Evolutionary conservation across 2,329 filamentous ascomycete species (phyloP).

Genomic region (Ascocoryne sarcoides): DNA sequence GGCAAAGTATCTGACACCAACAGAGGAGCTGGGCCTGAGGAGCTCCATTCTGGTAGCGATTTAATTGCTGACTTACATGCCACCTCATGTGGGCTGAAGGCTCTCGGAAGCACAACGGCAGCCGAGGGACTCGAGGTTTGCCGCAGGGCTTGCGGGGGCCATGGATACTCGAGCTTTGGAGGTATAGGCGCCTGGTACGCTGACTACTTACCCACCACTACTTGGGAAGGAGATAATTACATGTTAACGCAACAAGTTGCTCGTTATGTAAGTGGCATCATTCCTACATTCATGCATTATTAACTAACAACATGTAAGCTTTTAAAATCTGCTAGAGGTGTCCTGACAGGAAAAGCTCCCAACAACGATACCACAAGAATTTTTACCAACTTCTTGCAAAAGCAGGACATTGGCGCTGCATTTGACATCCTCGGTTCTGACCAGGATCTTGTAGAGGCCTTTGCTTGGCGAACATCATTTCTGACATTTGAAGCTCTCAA

Average conservation of each 20-base stretch:
- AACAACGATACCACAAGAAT: constrained; percentile 62
- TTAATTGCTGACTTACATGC: constrained; percentile 67
- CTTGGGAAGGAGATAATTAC: constrained; percentile 71
- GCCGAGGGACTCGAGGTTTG: constrained; percentile 69
- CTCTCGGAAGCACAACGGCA: constrained; percentile 61
- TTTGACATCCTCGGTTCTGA: constrained; percentile 67
- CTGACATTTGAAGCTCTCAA: constrained; percentile 68
- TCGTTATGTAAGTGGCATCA: constrained; percentile 45
- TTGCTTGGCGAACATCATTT: constrained; percentile 66
- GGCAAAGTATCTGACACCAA: constrained; percentile 32
- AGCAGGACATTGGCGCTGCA: constrained; percentile 61
- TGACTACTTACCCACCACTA: constrained; percentile 66
- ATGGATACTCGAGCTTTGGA: constrained; percentile 66
- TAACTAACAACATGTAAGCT: constrained; percentile 34
- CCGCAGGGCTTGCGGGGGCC: constrained; percentile 67
- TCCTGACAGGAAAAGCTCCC: constrained; percentile 54
- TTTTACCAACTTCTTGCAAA: constrained; percentile 53
- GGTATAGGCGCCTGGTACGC: constrained; percentile 70
- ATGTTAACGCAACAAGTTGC: constrained; percentile 76
- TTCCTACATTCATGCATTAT: background rate
- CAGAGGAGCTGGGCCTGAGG: constrained; percentile 58
- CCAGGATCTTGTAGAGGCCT: constrained; percentile 62
- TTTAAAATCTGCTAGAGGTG: constrained; percentile 64
- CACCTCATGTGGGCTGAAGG: constrained; percentile 68
- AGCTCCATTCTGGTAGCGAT: constrained; percentile 56